These are phyloP conservation scores for Phytophthora meadii DNA, from an alignment of 352 stramenopile species.

Conservation along the genomic window DNA sequence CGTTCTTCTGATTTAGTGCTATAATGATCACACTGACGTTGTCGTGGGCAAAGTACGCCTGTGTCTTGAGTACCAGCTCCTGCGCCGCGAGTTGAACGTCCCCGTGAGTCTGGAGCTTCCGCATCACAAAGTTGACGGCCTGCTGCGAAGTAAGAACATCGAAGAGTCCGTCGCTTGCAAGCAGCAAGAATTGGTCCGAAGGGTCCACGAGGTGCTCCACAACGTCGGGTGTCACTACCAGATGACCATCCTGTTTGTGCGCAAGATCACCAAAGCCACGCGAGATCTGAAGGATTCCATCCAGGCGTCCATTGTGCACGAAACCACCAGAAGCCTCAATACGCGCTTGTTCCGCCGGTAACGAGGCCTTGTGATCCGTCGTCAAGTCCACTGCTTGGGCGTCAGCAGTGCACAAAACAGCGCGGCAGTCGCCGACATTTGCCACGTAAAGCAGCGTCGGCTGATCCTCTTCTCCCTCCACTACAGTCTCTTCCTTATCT, in stretches of 20 bases:
- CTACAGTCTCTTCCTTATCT: slow-evolving; percentile 11
- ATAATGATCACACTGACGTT: slow-evolving; percentile 93
- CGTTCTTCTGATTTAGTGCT: slow-evolving; percentile 74
- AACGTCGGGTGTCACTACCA: slow-evolving; percentile 87
- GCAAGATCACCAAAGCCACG: slow-evolving; percentile 89
- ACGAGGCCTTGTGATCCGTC: slow-evolving; percentile 88
- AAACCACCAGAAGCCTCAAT: slow-evolving; percentile 87
- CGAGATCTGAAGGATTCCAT: slow-evolving; percentile 89
- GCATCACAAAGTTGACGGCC: slow-evolving; percentile 90
- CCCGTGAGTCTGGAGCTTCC: slow-evolving; percentile 87
- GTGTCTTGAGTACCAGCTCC: slow-evolving; percentile 88
- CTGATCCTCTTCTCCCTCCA: slow-evolving; percentile 34
- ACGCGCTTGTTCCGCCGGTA: slow-evolving; percentile 76
- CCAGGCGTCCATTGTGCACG: slow-evolving; percentile 88
- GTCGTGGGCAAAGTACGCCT: slow-evolving; percentile 91
- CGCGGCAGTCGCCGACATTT: slow-evolving; percentile 91
- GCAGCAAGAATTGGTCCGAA: slow-evolving; percentile 90
- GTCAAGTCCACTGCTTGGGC: slow-evolving; percentile 83
- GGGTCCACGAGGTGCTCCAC: slow-evolving; percentile 61
- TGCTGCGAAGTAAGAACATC: slow-evolving; percentile 92
- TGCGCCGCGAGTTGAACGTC: slow-evolving; percentile 91
- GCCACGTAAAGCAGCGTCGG: slow-evolving; percentile 79
- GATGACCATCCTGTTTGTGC: slow-evolving; percentile 89
- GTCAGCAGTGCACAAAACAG: slow-evolving; percentile 82
- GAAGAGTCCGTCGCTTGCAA: slow-evolving; percentile 93